phyloP scores from a whole-genome alignment of 2,329 filamentous ascomycete species.

The Cladosporium austrohemisphaericum region DNA sequence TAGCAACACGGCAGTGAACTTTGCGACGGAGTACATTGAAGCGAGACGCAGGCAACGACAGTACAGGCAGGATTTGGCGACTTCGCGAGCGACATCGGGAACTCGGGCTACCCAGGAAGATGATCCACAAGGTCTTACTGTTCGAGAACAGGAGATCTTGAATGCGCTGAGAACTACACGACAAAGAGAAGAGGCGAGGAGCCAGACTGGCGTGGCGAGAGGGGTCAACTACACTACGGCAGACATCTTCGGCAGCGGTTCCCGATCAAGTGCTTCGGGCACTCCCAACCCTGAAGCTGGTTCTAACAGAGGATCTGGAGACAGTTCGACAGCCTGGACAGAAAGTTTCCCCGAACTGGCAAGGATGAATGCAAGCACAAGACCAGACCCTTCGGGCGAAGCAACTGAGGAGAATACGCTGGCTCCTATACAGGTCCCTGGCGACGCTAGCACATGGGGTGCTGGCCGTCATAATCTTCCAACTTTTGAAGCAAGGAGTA shows the following conservation, averaged over 20 bases:
- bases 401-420: neutral
- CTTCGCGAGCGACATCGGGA: constrained; percentile 7
- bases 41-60: constrained; percentile 34
- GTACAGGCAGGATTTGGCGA: constrained; percentile 32
- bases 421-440: constrained; percentile 1
- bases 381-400: neutral
- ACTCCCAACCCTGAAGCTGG: constrained; percentile 6
- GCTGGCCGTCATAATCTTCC: neutral
- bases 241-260: constrained; percentile 26
- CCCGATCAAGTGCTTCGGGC: constrained; percentile 11
- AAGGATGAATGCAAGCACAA: constrained; percentile 19
- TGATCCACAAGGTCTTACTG: constrained; percentile 45
- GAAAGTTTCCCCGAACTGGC: constrained; percentile 29
- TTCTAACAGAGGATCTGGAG: constrained; percentile 22
- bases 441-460: neutral
- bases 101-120: constrained; percentile 36
- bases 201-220: constrained; percentile 35
- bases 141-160: constrained; percentile 44
- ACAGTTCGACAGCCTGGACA: constrained; percentile 25
- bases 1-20: constrained; percentile 37
- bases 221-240: constrained; percentile 43
- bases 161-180: constrained; percentile 43
- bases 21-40: constrained; percentile 43
- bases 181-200: constrained; percentile 41
- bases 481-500: constrained; percentile 1